Evolutionary conservation across 768 basidiomycete genomes (phyloP).

Genomic region (Phylloporus rhodoxanthus): DNA sequence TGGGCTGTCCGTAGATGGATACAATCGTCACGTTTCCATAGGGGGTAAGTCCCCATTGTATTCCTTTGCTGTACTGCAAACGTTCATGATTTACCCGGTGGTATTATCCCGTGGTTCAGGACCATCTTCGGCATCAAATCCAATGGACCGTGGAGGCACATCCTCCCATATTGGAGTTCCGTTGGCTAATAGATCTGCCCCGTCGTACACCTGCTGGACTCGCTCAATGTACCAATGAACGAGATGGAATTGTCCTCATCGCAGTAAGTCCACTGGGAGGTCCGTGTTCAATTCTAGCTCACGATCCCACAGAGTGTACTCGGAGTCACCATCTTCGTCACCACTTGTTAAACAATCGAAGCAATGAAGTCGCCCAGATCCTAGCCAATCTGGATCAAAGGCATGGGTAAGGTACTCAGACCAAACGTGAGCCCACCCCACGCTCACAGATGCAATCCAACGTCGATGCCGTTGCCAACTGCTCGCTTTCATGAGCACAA

Average conservation of each 20-base stretch:
- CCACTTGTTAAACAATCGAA: not conserved
- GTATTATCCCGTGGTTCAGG: not conserved
- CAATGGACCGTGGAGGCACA: not conserved
- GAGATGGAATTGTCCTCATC: not conserved
- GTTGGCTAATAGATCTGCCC: not conserved
- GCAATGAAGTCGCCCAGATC: not conserved
- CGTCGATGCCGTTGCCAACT: slow-evolving; percentile 40
- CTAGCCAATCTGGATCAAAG: not conserved
- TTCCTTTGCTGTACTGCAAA: not conserved
- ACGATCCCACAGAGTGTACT: not conserved
- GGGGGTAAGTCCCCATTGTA: not conserved
- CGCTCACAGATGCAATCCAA: slow-evolving; percentile 35
- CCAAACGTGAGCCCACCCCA: too few species aligned
- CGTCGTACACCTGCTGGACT: not conserved
- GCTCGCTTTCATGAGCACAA: slow-evolving; percentile 36
- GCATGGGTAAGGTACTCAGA: too few species aligned
- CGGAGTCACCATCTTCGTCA: not conserved
- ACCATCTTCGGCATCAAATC: not conserved
- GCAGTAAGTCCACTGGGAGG: not conserved
- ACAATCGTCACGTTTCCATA: too few species aligned
- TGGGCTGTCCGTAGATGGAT: too few species aligned
- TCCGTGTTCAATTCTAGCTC: not conserved
- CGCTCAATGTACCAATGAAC: not conserved
- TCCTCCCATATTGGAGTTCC: not conserved
- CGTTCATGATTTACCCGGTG: not conserved